These are phyloP conservation scores for Plasmodium gallinaceum DNA, from an alignment of 169 alveolate genomes.

Conservation along the genomic window DNA sequence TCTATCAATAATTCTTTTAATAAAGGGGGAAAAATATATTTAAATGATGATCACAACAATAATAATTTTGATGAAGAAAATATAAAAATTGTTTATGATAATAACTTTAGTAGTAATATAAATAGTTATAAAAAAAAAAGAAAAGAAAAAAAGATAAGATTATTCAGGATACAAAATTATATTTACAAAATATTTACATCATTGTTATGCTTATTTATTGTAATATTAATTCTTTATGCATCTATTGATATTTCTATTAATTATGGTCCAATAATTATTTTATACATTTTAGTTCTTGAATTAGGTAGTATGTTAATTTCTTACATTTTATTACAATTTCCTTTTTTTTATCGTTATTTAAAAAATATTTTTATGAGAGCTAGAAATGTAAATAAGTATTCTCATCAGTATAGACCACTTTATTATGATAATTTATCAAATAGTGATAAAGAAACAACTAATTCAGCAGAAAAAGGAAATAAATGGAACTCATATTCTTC, in stretches of 20 bases:
- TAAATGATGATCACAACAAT: neutral
- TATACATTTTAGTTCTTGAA: conserved; percentile 40
- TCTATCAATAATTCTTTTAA: no score
- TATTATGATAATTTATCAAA: conserved; percentile 26
- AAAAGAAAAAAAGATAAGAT: conserved; percentile 5
- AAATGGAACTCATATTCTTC: conserved; percentile 23
- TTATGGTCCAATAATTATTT: conserved; percentile 44
- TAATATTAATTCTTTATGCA: conserved; percentile 54
- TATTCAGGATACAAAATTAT: conserved; percentile 46
- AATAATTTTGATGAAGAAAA: neutral
- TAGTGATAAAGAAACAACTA: no score
- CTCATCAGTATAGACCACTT: conserved; percentile 66
- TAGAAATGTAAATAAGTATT: conserved; percentile 51
- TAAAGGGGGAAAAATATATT: neutral
- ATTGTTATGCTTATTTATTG: conserved; percentile 35
- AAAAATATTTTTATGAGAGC: conserved; percentile 53
- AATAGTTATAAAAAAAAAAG: neutral
- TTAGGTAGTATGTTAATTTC: conserved; percentile 69
- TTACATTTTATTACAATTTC: conserved; percentile 50
- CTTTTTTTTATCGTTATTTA: conserved; percentile 59
- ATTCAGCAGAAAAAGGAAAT: neutral
- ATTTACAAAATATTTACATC: conserved; percentile 49
- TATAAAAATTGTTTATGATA: conserved; percentile 17
- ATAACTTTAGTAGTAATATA: neutral
- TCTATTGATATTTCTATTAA: conserved; percentile 51